These are phyloP conservation scores for Phaeophleospora eucalypticola DNA, from an alignment of 2,329 filamentous ascomycete species.

Conservation along the genomic window DNA sequence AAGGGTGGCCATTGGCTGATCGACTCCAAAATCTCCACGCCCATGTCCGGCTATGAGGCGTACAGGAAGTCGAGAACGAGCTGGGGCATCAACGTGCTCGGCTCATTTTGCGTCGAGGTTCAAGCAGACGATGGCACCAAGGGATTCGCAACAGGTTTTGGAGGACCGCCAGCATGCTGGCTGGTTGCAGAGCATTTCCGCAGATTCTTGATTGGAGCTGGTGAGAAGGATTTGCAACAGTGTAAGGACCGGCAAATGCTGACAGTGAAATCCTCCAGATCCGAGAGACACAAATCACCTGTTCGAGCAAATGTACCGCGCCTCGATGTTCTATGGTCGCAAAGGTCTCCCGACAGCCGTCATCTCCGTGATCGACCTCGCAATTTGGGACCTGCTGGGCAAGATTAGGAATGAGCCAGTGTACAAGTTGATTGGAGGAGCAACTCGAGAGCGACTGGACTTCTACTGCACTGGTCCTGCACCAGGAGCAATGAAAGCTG, in stretches of 20 bases:
- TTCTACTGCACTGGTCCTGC: slow-evolving; percentile 96
- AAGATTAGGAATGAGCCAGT: slow-evolving; percentile 91
- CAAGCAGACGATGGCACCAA: slow-evolving; percentile 87
- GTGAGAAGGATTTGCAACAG: slow-evolving; percentile 30
- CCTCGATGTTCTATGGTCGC: slow-evolving; percentile 92
- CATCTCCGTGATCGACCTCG: slow-evolving; percentile 91
- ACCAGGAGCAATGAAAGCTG: slow-evolving; percentile 70
- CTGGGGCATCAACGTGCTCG: slow-evolving; percentile 94
- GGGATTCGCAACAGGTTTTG: slow-evolving; percentile 90
- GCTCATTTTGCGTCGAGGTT: slow-evolving; percentile 86
- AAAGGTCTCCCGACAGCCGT: slow-evolving; percentile 87
- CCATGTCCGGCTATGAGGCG: slow-evolving; percentile 83
- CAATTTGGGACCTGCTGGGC: slow-evolving; percentile 86
- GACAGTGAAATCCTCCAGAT: slow-evolving; percentile 49
- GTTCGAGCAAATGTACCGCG: slow-evolving; percentile 95
- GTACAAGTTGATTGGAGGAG: slow-evolving; percentile 88
- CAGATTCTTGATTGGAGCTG: slow-evolving; percentile 79
- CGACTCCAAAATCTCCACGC: slow-evolving; percentile 86
- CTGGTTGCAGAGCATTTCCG: slow-evolving; percentile 90
- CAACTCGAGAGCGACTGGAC: slow-evolving; percentile 75
- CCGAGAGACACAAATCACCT: slow-evolving; percentile 86
- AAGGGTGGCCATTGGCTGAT: slow-evolving; percentile 72
- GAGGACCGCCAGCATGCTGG: slow-evolving; percentile 91
- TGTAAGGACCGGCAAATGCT: not conserved
- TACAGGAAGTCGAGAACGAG: slow-evolving; percentile 84